Conservation (phyloP, 129 eudicot species). For the Apium graveolens region DNA sequence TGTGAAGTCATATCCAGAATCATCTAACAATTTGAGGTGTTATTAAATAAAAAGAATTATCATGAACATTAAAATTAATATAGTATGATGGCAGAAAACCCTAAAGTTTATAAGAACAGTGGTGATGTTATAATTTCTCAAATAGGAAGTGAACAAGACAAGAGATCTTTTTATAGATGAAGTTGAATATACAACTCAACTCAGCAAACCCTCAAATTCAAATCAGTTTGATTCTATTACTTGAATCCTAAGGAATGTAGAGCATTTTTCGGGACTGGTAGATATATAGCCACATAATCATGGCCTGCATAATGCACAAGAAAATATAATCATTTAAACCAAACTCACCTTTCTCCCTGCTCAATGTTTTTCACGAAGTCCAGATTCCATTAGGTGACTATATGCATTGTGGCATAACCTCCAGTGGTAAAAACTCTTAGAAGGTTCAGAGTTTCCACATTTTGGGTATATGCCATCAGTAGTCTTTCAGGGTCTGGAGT, state of each 20-base stretch:
- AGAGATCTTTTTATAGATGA: not conserved
- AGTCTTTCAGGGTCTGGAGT: conserved; percentile 77
- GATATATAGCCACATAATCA: not conserved
- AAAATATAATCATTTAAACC: not conserved
- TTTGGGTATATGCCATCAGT: conserved; percentile 79
- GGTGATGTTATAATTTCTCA: not conserved
- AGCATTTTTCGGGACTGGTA: not conserved
- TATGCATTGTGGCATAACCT: conserved; percentile 96
- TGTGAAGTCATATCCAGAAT: not conserved
- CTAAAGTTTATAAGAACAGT: not conserved
- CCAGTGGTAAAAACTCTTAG: conserved; percentile 86
- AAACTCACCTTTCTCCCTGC: conserved; percentile 46
- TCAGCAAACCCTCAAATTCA: not conserved
- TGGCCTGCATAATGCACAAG: not conserved
- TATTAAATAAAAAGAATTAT: not conserved
- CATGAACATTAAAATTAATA: not conserved
- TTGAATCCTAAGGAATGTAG: not conserved
- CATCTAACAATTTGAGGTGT: not conserved
- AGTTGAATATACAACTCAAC: not conserved
- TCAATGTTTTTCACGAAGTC: conserved; percentile 84
- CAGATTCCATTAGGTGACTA: conserved; percentile 84
- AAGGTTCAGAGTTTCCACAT: conserved; percentile 79
- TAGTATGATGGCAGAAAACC: not conserved
- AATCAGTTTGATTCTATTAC: not conserved
- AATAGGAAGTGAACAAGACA: not conserved